Percentiles rank a stretch among this genome's conserved stretches.
phyloP scores from a whole-genome alignment of 2,329 filamentous ascomycete genomes.

The Boeremia lycopersici region DNA sequence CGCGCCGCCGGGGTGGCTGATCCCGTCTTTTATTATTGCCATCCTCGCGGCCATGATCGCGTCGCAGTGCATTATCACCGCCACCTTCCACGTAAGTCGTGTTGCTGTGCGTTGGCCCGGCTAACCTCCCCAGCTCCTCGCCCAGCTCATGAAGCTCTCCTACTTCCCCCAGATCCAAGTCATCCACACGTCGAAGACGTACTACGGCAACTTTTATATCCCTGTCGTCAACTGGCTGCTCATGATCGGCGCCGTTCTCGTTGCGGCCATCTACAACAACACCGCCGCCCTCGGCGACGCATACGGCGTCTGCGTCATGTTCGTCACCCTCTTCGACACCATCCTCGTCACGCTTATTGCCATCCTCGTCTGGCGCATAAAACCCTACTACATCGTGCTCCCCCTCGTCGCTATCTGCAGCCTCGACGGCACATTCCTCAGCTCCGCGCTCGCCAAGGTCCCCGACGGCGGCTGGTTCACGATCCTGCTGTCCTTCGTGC shows the following conservation, averaged over 20 bases:
- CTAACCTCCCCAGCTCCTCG: slow-evolving; percentile 56
- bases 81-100: slow-evolving; percentile 66
- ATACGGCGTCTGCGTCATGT: slow-evolving; percentile 80
- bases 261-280: slow-evolving; percentile 76
- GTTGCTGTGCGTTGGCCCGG: neutral
- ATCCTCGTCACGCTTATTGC: slow-evolving; percentile 75
- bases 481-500: slow-evolving; percentile 65
- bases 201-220: slow-evolving; percentile 78
- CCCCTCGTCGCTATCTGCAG: slow-evolving; percentile 68
- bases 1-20: slow-evolving; percentile 70
- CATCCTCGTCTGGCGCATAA: slow-evolving; percentile 73
- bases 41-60: slow-evolving; percentile 76
- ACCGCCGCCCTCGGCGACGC: slow-evolving; percentile 69
- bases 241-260: slow-evolving; percentile 74
- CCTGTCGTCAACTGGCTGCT: slow-evolving; percentile 78
- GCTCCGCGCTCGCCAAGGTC: slow-evolving; percentile 73
- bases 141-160: slow-evolving; percentile 72
- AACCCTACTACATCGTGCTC: slow-evolving; percentile 63
- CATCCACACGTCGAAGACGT: slow-evolving; percentile 71
- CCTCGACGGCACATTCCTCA: slow-evolving; percentile 73
- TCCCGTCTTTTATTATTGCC: slow-evolving; percentile 71
- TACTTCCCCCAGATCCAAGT: slow-evolving; percentile 80
- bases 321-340: slow-evolving; percentile 79
- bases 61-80: slow-evolving; percentile 79
- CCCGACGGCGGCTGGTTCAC: slow-evolving; percentile 82